Evolutionary conservation across 306 rosid species (phyloP).

Genomic region (Leucaena leucocephala): DNA sequence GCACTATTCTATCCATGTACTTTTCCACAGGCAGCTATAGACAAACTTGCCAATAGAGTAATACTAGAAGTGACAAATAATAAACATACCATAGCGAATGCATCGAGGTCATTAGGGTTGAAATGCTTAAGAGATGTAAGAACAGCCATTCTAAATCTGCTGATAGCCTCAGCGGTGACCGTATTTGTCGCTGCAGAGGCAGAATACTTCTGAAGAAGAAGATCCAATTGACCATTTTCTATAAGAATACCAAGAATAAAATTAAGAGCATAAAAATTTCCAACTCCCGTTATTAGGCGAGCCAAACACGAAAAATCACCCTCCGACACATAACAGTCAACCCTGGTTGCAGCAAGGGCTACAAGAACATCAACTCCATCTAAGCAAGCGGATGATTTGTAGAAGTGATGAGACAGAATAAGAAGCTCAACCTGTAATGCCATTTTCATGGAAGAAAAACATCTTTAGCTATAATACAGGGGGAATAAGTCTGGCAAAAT

Average conservation of each 20-base stretch:
- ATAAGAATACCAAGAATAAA: constrained; percentile 96
- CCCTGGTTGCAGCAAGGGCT: constrained; percentile 97
- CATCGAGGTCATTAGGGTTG: constrained; percentile 90
- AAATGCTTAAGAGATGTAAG: constrained; percentile 97
- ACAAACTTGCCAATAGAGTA: constrained; percentile 5
- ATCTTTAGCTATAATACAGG: constrained; percentile 34
- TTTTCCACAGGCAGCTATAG: constrained; percentile 22
- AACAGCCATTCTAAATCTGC: constrained; percentile 97
- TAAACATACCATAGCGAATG: constrained; percentile 91
- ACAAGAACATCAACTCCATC: constrained; percentile 99
- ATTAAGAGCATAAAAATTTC: constrained; percentile 87
- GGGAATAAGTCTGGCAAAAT: constrained; percentile 22
- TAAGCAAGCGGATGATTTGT: constrained; percentile 96
- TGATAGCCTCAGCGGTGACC: constrained; percentile 84
- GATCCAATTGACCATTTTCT: constrained; percentile 94
- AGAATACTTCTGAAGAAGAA: constrained; percentile 94
- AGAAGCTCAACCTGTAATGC: constrained; percentile 92
- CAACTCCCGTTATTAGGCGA: constrained; percentile 96
- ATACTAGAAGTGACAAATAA: constrained; percentile 27
- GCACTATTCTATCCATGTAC: constrained; percentile 20
- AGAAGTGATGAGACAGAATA: constrained; percentile 94
- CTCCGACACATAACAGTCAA: constrained; percentile 90
- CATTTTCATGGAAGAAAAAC: constrained; percentile 30
- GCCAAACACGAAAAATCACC: constrained; percentile 97
- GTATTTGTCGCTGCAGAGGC: constrained; percentile 83